Evolutionary conservation across 176 grass and related monocot genomes (phyloP).

Genomic region (Oryza nivara): DNA sequence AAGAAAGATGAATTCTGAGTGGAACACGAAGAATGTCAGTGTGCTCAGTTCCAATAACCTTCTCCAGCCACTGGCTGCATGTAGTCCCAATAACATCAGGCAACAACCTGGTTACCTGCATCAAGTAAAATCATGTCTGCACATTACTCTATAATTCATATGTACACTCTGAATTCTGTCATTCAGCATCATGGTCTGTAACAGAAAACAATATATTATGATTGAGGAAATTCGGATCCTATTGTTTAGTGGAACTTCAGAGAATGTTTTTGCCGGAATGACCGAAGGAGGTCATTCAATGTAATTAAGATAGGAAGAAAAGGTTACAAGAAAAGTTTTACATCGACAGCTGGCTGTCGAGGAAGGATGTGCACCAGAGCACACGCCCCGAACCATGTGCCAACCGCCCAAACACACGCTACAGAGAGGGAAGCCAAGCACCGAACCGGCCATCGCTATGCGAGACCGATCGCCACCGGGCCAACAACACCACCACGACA

Average conservation of each 20-base stretch:
- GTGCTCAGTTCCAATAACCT: constrained; percentile 83
- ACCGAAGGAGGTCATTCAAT: too few relatives aligned
- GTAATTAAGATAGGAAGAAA: too few relatives aligned
- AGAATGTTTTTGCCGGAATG: background rate
- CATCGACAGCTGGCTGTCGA: too few relatives aligned
- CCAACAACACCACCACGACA: too few relatives aligned
- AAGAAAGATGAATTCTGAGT: constrained; percentile 50
- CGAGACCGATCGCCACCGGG: too few relatives aligned
- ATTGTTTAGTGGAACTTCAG: background rate
- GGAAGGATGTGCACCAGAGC: too few relatives aligned
- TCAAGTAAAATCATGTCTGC: constrained; percentile 19
- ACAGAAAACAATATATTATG: constrained; percentile 10
- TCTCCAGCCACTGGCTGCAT: constrained; percentile 81
- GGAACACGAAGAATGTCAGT: constrained; percentile 92
- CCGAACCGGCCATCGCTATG: too few relatives aligned
- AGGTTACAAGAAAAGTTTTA: too few relatives aligned
- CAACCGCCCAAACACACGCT: too few relatives aligned
- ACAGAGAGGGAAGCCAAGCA: too few relatives aligned
- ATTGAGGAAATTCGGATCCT: background rate
- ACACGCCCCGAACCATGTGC: too few relatives aligned
- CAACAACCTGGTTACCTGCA: constrained; percentile 84
- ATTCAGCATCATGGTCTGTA: constrained; percentile 95
- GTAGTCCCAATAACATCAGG: constrained; percentile 96
- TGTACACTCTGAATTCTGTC: constrained; percentile 87
- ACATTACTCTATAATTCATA: constrained; percentile 21